Percentiles rank a stretch among this genome's conserved stretches.
Evolutionary conservation across 805 yeast species (phyloP).

Genomic region (Ogataea saltuana): DNA sequence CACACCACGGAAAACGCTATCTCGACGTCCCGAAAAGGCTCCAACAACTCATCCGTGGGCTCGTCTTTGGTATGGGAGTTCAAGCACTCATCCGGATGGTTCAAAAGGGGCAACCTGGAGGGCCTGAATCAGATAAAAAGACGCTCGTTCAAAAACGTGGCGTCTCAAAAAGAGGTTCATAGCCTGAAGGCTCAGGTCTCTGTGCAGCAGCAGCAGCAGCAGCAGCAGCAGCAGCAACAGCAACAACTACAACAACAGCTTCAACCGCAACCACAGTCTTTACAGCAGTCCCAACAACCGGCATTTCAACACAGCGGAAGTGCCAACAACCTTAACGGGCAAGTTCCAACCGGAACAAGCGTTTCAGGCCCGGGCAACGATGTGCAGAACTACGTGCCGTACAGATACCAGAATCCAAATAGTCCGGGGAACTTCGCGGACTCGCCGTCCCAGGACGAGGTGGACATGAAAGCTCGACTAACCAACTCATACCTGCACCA

Average conservation of each 20-base stretch:
- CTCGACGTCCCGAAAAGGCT: conserved; percentile 25
- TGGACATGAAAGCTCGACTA: conserved; percentile 26
- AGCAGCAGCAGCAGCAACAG: conserved; percentile 1
- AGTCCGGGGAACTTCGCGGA: conserved; percentile 25
- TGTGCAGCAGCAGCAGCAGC: conserved; percentile 1
- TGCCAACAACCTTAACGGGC: not conserved
- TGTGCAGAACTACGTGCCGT: conserved; percentile 30
- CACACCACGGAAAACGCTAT: not conserved
- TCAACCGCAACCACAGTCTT: conserved; percentile 2
- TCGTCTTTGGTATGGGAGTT: conserved; percentile 69
- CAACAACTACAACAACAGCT: conserved; percentile 2
- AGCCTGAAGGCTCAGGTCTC: conserved; percentile 25
- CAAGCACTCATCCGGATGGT: conserved; percentile 75
- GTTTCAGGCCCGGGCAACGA: conserved; percentile 11
- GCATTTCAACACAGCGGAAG: not conserved
- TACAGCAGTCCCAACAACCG: not conserved
- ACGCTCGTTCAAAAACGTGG: conserved; percentile 47
- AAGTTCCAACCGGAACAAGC: not conserved
- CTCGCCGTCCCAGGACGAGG: conserved; percentile 23
- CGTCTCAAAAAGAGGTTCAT: conserved; percentile 34
- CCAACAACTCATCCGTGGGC: conserved; percentile 21
- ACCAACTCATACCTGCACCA: conserved; percentile 28
- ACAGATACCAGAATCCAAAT: conserved; percentile 24
- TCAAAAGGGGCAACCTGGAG: conserved; percentile 79
- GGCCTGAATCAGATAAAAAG: conserved; percentile 75